Evolutionary conservation across 2,329 filamentous ascomycete species (phyloP).

Genomic region (Trichocomaceae sp.): DNA sequence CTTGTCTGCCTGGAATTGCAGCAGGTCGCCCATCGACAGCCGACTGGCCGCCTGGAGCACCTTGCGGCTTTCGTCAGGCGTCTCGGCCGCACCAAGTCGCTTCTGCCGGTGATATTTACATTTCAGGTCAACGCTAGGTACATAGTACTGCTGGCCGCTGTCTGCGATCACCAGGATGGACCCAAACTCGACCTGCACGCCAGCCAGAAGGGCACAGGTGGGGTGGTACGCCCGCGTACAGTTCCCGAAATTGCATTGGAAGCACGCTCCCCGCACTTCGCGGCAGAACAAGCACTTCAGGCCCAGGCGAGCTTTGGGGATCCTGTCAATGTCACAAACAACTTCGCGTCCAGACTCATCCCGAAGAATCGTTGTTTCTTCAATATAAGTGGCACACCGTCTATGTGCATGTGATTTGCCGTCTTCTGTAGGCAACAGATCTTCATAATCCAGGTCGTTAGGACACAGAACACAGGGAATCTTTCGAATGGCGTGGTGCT

Average conservation of each 20-base stretch:
- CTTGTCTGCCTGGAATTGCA: conserved; percentile 77
- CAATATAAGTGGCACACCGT: conserved; percentile 82
- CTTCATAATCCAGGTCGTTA: conserved; percentile 74
- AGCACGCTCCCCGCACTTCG: conserved; percentile 89
- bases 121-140: conserved; percentile 85
- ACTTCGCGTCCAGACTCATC: conserved; percentile 62
- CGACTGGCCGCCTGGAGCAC: conserved; percentile 62
- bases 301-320: conserved; percentile 79
- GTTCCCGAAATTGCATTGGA: conserved; percentile 93
- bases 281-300: conserved; percentile 94
- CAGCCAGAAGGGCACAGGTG: conserved; percentile 85
- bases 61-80: conserved; percentile 59
- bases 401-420: conserved; percentile 74
- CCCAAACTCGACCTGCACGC: conserved; percentile 83
- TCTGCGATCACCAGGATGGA: conserved; percentile 81
- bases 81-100: conserved; percentile 65
- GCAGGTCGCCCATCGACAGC: conserved; percentile 66
- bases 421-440: conserved; percentile 80
- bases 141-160: conserved; percentile 85
- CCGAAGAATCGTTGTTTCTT: conserved; percentile 78
- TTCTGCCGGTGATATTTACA: conserved; percentile 91
- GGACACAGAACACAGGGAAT: conserved; percentile 88
- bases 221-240: conserved; percentile 91
- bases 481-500: conserved; percentile 62
- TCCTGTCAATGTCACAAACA: conserved; percentile 70